Percentiles rank a stretch among this genome's conserved stretches.
These are phyloP conservation scores for Iris pallida DNA, from an alignment of 116 monocot genomes.

Conservation along the genomic window DNA sequence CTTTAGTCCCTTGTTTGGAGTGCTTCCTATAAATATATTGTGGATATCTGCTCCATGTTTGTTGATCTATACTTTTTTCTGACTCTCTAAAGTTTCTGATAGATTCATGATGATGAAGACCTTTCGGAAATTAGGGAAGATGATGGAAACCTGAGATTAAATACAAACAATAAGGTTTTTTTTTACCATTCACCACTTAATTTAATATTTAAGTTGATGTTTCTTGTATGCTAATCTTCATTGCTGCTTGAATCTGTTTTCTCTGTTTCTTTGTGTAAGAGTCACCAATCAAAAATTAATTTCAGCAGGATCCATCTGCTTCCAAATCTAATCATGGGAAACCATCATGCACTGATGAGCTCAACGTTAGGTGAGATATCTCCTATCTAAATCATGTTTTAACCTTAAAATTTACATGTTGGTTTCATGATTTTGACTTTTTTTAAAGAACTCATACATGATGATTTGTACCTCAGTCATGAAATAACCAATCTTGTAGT, in stretches of 20 bases:
- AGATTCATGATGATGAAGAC: conserved; percentile 96
- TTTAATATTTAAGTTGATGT: not conserved
- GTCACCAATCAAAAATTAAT: conserved; percentile 1
- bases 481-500: no score
- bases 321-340: conserved; percentile 27
- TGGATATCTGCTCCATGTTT: not conserved
- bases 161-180: conserved; percentile 40
- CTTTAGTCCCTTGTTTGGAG: not conserved
- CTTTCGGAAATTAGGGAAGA: conserved; percentile 63
- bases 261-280: not conserved
- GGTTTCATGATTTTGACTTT: conserved; percentile 4
- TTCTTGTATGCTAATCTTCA: not conserved
- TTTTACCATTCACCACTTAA: not conserved
- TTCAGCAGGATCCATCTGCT: conserved; percentile 46
- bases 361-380: conserved; percentile 35
- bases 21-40: not conserved
- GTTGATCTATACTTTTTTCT: not conserved
- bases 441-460: not conserved
- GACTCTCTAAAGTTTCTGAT: not conserved
- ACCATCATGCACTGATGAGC: conserved; percentile 30
- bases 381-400: conserved; percentile 1
- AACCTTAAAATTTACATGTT: not conserved
- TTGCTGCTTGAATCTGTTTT: not conserved
- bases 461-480: not conserved
- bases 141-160: conserved; percentile 31